Percentiles rank a stretch among this genome's conserved stretches.
phyloP scores from a whole-genome alignment of 768 basidiomycete species.

The Panus rudis region DNA sequence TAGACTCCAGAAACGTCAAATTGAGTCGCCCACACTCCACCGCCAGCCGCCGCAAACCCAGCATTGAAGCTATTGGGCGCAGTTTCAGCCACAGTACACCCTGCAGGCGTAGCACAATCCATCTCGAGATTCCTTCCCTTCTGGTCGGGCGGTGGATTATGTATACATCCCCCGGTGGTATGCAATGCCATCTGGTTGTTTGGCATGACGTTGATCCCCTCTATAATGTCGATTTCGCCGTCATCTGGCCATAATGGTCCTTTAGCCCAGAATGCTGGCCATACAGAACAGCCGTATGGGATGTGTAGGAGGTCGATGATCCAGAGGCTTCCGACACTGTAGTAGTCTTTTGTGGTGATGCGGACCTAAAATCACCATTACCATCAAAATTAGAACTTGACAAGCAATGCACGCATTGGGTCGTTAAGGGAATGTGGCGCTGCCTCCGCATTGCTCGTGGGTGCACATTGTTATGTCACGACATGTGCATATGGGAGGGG shows the following conservation, averaged over 20 bases:
- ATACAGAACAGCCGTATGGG: constrained; percentile 56
- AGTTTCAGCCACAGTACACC: constrained; percentile 29
- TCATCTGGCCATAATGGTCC: constrained; percentile 35
- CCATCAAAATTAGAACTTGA: too few relatives aligned
- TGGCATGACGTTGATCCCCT: constrained; percentile 46
- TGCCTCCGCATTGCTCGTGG: neutral
- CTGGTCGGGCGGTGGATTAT: constrained; percentile 23
- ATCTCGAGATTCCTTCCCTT: constrained; percentile 24
- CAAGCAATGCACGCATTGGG: too few relatives aligned
- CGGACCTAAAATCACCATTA: constrained; percentile 32
- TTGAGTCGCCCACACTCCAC: constrained; percentile 64
- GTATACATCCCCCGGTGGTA: constrained; percentile 34
- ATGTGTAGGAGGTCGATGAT: constrained; percentile 40
- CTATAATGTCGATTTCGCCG: constrained; percentile 49
- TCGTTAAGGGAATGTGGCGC: too few relatives aligned
- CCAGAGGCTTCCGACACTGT: constrained; percentile 39
- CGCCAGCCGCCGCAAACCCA: constrained; percentile 43
- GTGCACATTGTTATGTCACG: neutral
- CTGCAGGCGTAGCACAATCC: constrained; percentile 29
- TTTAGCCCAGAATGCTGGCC: constrained; percentile 32
- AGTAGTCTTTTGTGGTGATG: constrained; percentile 36
- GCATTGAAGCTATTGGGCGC: constrained; percentile 32
- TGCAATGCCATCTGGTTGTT: constrained; percentile 56
- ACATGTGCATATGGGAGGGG: neutral
- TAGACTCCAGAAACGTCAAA: constrained; percentile 52